Conservation (phyloP, 192 early-diverging fungal genomes). For the Linnemannia elongata region DNA sequence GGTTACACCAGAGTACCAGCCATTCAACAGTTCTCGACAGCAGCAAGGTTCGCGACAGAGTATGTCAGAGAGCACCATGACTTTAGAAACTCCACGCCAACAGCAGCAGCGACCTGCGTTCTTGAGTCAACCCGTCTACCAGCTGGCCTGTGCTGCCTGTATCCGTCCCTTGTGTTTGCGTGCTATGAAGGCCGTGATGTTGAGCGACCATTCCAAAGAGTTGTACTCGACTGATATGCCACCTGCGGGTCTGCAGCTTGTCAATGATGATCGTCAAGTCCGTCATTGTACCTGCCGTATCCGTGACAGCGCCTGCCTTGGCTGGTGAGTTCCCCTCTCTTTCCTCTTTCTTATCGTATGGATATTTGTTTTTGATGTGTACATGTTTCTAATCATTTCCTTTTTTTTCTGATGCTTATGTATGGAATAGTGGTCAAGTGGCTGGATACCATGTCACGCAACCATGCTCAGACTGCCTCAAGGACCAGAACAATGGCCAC, state of each 20-base stretch:
- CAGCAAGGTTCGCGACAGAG: background rate
- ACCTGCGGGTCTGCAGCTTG: constrained; percentile 37
- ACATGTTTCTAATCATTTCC: background rate
- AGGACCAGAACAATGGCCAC: constrained; percentile 54
- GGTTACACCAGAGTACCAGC: background rate
- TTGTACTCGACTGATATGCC: constrained; percentile 56
- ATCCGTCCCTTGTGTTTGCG: constrained; percentile 45
- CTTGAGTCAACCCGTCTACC: constrained; percentile 50
- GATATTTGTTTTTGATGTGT: background rate
- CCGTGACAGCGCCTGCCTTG: constrained; percentile 51
- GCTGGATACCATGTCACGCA: constrained; percentile 57
- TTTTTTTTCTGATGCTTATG: background rate
- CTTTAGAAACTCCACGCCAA: background rate
- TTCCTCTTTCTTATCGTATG: background rate
- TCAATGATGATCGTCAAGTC: constrained; percentile 55
- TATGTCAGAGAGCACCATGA: background rate
- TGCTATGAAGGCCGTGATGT: constrained; percentile 55
- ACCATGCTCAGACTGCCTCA: constrained; percentile 48
- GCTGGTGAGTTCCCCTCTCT: constrained; percentile 25
- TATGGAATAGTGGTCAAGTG: constrained; percentile 36
- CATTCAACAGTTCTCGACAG: background rate
- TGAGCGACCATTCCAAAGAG: constrained; percentile 54
- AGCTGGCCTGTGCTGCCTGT: constrained; percentile 49
- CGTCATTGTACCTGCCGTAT: constrained; percentile 52
- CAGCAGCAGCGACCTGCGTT: constrained; percentile 29